phyloP scores from a whole-genome alignment of 1,139 yeast genomes.

The Yamadazyma dushanensis region DNA sequence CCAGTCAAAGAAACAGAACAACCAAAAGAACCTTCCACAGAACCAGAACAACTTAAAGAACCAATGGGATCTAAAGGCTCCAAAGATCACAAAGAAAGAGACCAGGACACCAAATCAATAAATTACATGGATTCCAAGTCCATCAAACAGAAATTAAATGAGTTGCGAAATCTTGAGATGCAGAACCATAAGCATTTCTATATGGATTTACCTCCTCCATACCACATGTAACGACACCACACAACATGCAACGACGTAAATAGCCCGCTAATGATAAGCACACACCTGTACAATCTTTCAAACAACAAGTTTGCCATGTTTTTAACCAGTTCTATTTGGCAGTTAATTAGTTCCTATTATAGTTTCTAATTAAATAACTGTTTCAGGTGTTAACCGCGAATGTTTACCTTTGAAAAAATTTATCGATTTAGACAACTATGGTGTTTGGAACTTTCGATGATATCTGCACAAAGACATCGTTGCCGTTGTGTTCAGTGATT shows the following conservation, averaged over 20 bases:
- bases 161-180: constrained; percentile 16
- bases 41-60: no score
- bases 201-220: constrained; percentile 18
- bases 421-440: constrained; percentile 29
- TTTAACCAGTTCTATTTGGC: no score
- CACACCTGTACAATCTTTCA: no score
- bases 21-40: no score
- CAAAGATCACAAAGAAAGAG: constrained; percentile 7
- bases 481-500: constrained; percentile 77
- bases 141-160: constrained; percentile 21
- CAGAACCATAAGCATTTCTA: constrained; percentile 16
- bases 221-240: constrained; percentile 11
- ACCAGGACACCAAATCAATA: constrained; percentile 25
- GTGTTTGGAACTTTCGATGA: constrained; percentile 68
- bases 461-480: constrained; percentile 67
- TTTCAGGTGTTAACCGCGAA: neutral
- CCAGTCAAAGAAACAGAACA: neutral
- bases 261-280: no score
- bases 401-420: constrained; percentile 2
- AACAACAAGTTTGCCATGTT: no score
- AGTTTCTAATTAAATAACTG: no score
- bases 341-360: no score
- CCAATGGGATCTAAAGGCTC: no score
- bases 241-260: no score
- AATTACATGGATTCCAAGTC: constrained; percentile 36